Evolutionary conservation across 495 filamentous ascomycete species (phyloP), one percentile per base, ranked within the genome.

Genomic region (Aspergillus asperescens): DNA sequence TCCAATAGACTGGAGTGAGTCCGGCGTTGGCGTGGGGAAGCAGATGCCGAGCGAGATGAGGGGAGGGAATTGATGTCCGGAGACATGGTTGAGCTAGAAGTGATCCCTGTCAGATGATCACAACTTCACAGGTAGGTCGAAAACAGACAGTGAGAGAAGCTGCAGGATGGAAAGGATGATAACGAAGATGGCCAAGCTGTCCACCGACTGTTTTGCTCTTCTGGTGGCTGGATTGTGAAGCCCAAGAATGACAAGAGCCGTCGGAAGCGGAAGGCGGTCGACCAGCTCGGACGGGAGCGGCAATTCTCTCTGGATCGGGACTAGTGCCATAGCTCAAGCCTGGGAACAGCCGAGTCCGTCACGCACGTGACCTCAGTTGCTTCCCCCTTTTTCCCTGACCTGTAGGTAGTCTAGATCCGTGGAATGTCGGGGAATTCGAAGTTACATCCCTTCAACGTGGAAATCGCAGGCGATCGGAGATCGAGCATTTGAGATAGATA

Each of bases 31-130:
- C 62, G 56, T 57, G 60, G 65, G 22, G 70, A 70, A 38, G 63
- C 70, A 19, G 74, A 78, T 40, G 66, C 73, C n/a, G 75, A 76
- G 44, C 60, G 80, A 40, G 84, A 86, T 12, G 81, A 76, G 44
- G 85, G 84, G 28, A 90, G 78, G 28, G 85, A 88, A 64, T 91
- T 90, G 54, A 90, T 71, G 70, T 90, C 86, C 27, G 86, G 87
- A 49, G 77, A 73, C 81, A 86, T 85, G 47, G 22, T 44, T 5
- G 8, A 20, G 2, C 3, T 7, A 25, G 20, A 27, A 28, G 37
- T 22, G 20, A 9, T 6, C 1, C 18, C 15, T 12, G 49, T 44
- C 22, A 43, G 22, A 34, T 42, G 44, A 39, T 4, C 31, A 19
- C 15, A 32, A 2, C n/a, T n/a, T 35, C 32, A n/a, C n/a, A 38